Conservation (phyloP, 1,284 basidiomycete species). For the Coriolopsis trogii region DNA sequence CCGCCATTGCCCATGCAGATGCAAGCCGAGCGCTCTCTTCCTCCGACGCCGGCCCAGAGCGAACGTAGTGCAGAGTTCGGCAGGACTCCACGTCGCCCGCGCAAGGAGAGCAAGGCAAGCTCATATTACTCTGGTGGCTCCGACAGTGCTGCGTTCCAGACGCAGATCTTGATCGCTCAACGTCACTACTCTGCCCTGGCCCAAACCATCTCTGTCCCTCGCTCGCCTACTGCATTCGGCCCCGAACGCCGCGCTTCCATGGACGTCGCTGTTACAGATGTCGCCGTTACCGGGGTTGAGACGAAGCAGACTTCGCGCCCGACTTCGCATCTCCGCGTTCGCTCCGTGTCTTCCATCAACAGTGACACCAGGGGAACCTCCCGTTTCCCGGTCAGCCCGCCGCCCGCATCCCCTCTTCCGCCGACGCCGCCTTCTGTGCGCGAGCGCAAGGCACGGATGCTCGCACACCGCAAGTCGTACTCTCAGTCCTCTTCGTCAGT, state of each 20-base stretch:
- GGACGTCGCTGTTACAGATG: constrained; percentile 28
- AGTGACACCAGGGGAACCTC: constrained; percentile 31
- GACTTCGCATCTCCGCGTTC: constrained; percentile 46
- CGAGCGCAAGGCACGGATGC: constrained; percentile 41
- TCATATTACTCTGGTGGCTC: constrained; percentile 53
- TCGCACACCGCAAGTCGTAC: constrained; percentile 54
- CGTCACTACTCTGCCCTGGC: constrained; percentile 69
- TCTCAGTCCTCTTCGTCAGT: constrained; percentile 52
- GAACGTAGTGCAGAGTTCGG: constrained; percentile 58
- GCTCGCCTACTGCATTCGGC: constrained; percentile 38
- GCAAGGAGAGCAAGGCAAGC: constrained; percentile 53
- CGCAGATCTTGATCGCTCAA: constrained; percentile 68
- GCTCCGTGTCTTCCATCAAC: constrained; percentile 50
- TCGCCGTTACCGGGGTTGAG: constrained; percentile 32
- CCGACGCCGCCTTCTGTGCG: constrained; percentile 67
- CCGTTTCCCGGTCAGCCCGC: constrained; percentile 54
- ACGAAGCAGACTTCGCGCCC: constrained; percentile 28
- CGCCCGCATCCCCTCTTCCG: constrained; percentile 66
- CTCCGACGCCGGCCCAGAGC: constrained; percentile 53
- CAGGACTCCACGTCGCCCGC: constrained; percentile 38
- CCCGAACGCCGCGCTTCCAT: constrained; percentile 36
- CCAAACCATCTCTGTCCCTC: constrained; percentile 56
- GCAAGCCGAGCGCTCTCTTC: constrained; percentile 33
- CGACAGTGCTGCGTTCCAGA: constrained; percentile 52
- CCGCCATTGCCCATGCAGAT: constrained; percentile 41